Evolutionary conservation across 2,329 filamentous ascomycete genomes (phyloP).

Genomic region (Dactylellina leptospora): DNA sequence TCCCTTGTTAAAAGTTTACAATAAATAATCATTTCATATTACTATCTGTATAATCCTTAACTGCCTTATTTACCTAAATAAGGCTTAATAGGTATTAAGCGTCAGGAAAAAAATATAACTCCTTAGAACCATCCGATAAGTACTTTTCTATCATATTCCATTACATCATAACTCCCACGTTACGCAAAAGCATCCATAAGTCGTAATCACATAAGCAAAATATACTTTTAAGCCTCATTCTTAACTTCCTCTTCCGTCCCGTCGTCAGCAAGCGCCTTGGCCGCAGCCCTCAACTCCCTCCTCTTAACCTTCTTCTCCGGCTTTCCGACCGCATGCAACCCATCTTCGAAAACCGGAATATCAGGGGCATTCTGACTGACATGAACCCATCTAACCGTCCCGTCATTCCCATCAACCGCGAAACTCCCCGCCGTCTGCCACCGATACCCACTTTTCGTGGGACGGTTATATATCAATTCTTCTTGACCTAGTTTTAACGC

Average conservation of each 20-base stretch:
- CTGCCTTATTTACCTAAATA: too few relatives aligned
- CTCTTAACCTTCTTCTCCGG: conserved; percentile 38
- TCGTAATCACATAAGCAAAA: too few relatives aligned
- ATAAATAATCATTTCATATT: too few relatives aligned
- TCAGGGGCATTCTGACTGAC: conserved; percentile 66
- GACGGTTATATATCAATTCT: conserved; percentile 73
- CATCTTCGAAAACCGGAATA: conserved; percentile 66
- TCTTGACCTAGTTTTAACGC: conserved; percentile 68
- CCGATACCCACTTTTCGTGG: conserved; percentile 71
- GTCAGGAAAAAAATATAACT: too few relatives aligned
- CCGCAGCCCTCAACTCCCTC: background rate
- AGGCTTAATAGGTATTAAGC: too few relatives aligned
- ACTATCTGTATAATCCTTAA: too few relatives aligned
- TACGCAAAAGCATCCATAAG: too few relatives aligned
- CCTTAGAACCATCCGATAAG: too few relatives aligned
- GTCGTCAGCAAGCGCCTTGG: background rate
- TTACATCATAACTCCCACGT: too few relatives aligned
- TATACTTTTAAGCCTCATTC: background rate
- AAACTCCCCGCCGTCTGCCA: conserved; percentile 76
- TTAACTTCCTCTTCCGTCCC: background rate
- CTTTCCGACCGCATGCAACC: conserved; percentile 58
- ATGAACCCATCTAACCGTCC: conserved; percentile 66
- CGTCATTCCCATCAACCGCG: conserved; percentile 66
- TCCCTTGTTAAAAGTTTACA: too few relatives aligned
- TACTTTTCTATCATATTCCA: too few relatives aligned